Percentiles rank a stretch among this genome's conserved stretches.
These are phyloP conservation scores for Microthyrium microscopicum DNA, from an alignment of 2,329 filamentous ascomycete species.

Conservation along the genomic window DNA sequence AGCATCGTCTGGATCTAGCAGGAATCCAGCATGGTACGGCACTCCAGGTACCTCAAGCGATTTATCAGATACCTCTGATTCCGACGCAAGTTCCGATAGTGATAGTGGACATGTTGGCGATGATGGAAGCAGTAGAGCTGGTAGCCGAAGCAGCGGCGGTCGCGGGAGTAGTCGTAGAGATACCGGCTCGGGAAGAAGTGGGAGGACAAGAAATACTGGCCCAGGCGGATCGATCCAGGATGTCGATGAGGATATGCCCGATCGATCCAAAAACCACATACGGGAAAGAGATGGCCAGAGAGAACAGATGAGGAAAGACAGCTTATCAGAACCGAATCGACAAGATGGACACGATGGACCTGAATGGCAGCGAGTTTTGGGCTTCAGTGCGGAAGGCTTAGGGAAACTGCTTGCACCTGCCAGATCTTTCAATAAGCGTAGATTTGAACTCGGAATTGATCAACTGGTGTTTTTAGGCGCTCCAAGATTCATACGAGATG, in stretches of 20 bases:
- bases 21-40: conserved; percentile 20
- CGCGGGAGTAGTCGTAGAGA: not conserved
- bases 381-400: conserved; percentile 22
- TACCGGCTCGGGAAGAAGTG: conserved; percentile 1
- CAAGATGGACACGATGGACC: not conserved
- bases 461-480: conserved; percentile 23
- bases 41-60: conserved; percentile 19
- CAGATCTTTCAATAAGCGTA: conserved; percentile 22
- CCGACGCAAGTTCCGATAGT: conserved; percentile 4
- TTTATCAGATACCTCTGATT: conserved; percentile 18
- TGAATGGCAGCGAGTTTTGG: conserved; percentile 22
- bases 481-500: conserved; percentile 25
- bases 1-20: conserved; percentile 17
- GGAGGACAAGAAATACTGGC: conserved; percentile 7
- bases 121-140: conserved; percentile 5
- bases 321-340: not conserved
- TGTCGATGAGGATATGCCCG: conserved; percentile 5
- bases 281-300: too few species aligned
- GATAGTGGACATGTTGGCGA: conserved; percentile 1
- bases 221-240: conserved; percentile 7
- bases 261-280: not conserved
- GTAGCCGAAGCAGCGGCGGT: conserved; percentile 3
- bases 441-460: conserved; percentile 24
- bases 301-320: not conserved
- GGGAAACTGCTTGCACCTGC: conserved; percentile 23